phyloP scores from a whole-genome alignment of 2,329 filamentous ascomycete genomes.

The Sclerotinia subarctica region DNA sequence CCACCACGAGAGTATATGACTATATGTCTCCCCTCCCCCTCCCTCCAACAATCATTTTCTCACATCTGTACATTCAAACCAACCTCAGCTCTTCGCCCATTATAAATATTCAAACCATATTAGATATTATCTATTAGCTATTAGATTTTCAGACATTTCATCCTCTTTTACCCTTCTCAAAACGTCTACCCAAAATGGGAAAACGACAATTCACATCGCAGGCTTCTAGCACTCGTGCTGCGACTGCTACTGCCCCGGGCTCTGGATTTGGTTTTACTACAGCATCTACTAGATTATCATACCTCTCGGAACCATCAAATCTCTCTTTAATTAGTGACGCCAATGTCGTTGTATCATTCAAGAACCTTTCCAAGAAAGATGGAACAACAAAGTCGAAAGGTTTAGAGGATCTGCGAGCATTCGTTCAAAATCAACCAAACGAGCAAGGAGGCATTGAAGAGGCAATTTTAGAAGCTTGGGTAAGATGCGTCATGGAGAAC shows the following conservation, averaged over 20 bases:
- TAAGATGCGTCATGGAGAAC: conserved; percentile 45
- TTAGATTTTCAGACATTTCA: background rate
- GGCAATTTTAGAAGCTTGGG: conserved; percentile 83
- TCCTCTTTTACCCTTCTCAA: background rate
- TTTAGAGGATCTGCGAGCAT: conserved; percentile 74
- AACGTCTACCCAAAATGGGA: conserved; percentile 28
- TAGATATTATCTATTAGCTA: background rate
- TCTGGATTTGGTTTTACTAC: conserved; percentile 39
- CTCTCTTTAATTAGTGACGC: conserved; percentile 73
- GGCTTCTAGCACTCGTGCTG: conserved; percentile 39
- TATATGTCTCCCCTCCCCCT: background rate
- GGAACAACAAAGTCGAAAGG: conserved; percentile 88
- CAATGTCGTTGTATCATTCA: conserved; percentile 83
- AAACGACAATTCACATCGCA: conserved; percentile 37
- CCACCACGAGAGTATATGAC: background rate
- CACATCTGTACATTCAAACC: too few species aligned
- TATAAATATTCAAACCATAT: too few species aligned
- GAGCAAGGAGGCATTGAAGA: conserved; percentile 69
- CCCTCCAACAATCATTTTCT: too few species aligned
- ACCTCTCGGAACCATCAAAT: conserved; percentile 81
- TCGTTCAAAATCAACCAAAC: conserved; percentile 54
- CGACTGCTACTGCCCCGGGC: conserved; percentile 31
- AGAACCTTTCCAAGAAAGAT: conserved; percentile 90
- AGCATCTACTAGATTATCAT: conserved; percentile 63
- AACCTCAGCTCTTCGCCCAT: too few species aligned